Percentiles rank a stretch among this genome's conserved stretches.
Evolutionary conservation across 768 basidiomycete genomes (phyloP).

Genomic region (Psilocybe tampanensis): DNA sequence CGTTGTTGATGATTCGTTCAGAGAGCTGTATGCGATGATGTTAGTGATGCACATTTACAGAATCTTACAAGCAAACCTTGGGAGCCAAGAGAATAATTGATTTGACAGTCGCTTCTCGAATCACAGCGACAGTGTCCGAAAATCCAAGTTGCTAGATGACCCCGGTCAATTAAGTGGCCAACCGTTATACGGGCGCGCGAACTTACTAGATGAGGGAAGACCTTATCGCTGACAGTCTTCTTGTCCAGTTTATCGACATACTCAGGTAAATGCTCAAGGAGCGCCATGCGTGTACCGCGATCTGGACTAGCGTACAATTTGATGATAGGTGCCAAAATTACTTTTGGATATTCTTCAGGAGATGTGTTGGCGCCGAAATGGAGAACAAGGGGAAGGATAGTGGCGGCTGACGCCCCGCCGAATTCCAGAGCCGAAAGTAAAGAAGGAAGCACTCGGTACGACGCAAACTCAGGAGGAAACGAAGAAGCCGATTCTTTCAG

Average conservation of each 20-base stretch:
- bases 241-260: slow-evolving; percentile 89
- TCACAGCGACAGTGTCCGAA: slow-evolving; percentile 89
- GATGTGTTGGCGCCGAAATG: slow-evolving; percentile 75
- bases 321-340: slow-evolving; percentile 77
- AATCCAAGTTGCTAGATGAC: slow-evolving; percentile 86
- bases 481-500: slow-evolving; percentile 79
- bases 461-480: slow-evolving; percentile 85
- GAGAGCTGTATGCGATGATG: slow-evolving; percentile 56
- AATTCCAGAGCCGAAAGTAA: slow-evolving; percentile 77
- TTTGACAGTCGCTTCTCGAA: slow-evolving; percentile 93
- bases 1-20: slow-evolving; percentile 94
- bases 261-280: slow-evolving; percentile 82
- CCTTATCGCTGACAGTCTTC: slow-evolving; percentile 80
- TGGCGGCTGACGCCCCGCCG: slow-evolving; percentile 74
- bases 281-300: slow-evolving; percentile 90
- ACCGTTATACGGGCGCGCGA: background rate
- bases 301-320: slow-evolving; percentile 90
- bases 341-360: slow-evolving; percentile 66
- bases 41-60: slow-evolving; percentile 4
- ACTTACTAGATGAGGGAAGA: slow-evolving; percentile 91
- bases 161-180: background rate
- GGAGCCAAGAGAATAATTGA: slow-evolving; percentile 82
- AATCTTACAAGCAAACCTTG: slow-evolving; percentile 54
- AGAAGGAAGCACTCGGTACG: slow-evolving; percentile 86
- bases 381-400: slow-evolving; percentile 83